Evolutionary conservation across 1,284 basidiomycete genomes (phyloP).

Genomic region (Bondarzewia mesenterica): DNA sequence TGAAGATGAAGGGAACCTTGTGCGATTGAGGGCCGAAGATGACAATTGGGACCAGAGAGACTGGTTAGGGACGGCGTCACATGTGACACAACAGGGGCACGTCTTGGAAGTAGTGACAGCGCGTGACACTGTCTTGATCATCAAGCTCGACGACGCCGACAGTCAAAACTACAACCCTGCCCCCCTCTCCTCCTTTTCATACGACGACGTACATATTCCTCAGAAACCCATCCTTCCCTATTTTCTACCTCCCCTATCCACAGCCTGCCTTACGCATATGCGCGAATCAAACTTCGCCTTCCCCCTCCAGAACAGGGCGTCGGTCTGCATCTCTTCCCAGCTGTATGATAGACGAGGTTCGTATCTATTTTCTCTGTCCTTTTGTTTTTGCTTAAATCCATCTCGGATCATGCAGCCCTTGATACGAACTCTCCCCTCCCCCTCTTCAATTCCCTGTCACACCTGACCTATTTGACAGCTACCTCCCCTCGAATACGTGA

Average conservation of each 20-base stretch:
- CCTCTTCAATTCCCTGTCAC: constrained; percentile 93
- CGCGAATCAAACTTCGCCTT: constrained; percentile 96
- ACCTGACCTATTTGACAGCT: constrained; percentile 94
- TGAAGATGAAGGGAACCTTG: too few relatives aligned
- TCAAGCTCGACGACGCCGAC: constrained; percentile 11
- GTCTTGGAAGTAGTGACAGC: too few relatives aligned
- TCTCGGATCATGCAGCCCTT: constrained; percentile 53
- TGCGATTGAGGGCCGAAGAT: too few relatives aligned
- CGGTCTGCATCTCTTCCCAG: constrained; percentile 90
- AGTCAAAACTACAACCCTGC: too few relatives aligned
- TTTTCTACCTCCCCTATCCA: neutral
- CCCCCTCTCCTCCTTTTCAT: constrained; percentile 1
- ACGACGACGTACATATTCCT: neutral
- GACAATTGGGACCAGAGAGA: too few relatives aligned
- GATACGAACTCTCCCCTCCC: constrained; percentile 90
- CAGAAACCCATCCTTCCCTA: neutral
- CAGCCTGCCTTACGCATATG: constrained; percentile 43
- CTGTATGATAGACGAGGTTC: constrained; percentile 93
- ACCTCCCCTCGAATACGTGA: constrained; percentile 97
- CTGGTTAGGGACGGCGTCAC: too few relatives aligned
- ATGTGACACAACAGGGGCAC: too few relatives aligned
- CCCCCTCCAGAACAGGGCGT: constrained; percentile 91
- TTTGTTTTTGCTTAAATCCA: constrained; percentile 10
- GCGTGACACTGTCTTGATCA: constrained; percentile 12
- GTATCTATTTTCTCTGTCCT: constrained; percentile 21